Evolutionary conservation across 352 stramenopile species (phyloP), one percentile per base, ranked within the genome.

Genomic region (Globisporangium iwayamae): DNA sequence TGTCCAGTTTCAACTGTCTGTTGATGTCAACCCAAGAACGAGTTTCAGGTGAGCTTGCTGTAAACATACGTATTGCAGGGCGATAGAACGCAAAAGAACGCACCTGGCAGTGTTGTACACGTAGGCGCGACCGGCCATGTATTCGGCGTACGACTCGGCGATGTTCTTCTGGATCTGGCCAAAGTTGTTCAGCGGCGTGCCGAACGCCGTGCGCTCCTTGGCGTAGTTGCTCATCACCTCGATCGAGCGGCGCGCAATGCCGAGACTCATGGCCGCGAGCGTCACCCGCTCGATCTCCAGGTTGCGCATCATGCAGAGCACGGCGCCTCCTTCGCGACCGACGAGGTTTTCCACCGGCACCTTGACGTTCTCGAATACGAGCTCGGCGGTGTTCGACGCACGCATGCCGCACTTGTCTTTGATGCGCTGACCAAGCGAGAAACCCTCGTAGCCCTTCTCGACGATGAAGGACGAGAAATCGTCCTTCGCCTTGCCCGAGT

Each of bases 391-490:
- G 65, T 95, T 97, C 13, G 91, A 98, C 20, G 97, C 96, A 32
- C 96, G 85, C 96, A 98, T 99, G 62, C 96, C 96, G 55, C 96
- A 96, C 76, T 99, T 99, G 78, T 99, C 93, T 72, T 98, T 94
- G 74, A 99, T 99, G 39, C 98, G 96, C 77, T 99, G 97, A 32
- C 97, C 97, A 5, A 99, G 74, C 20, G 75, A 91, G 69, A 99
- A 99, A 7, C 97, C 97, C 65, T 90, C 78, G 73, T 95, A 98
- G 4, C 86, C 94, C 71, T 99, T 99, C 72, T 99, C 95, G 0
- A 99, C 96, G 16, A 99, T 67, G 75, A 99, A 99, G 57, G 97
- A 97, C 39, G 95, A 98, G 51, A 99, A 91, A 63, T 99, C 87
- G 56, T 93, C 73, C 65, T 89, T 90, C 20, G 76, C 83, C 62